Evolutionary conservation across 768 basidiomycete genomes (phyloP).

Genomic region (Phaeotremella fagi): DNA sequence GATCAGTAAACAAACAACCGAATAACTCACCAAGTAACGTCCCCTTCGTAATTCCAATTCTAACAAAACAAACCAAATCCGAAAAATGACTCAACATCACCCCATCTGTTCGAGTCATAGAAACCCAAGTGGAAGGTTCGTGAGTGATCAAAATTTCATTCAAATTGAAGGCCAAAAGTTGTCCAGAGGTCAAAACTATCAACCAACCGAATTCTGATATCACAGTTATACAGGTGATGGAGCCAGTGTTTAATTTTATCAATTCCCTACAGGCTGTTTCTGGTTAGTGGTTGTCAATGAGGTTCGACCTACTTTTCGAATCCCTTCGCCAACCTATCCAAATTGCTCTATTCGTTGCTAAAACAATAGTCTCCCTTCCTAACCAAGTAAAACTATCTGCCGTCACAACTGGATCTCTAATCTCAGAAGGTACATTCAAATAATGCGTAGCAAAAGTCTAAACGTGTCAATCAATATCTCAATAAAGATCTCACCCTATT

Average conservation of each 20-base stretch:
- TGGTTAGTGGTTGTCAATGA: not conserved
- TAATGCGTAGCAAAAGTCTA: slow-evolving; percentile 32
- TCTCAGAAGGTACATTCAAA: slow-evolving; percentile 19
- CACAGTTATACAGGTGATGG: slow-evolving; percentile 21
- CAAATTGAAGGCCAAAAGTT: slow-evolving; percentile 24
- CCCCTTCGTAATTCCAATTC: slow-evolving; percentile 34
- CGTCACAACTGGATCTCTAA: slow-evolving; percentile 19
- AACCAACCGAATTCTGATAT: slow-evolving; percentile 40
- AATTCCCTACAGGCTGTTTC: slow-evolving; percentile 30
- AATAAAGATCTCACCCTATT: slow-evolving; percentile 26
- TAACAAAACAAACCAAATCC: slow-evolving; percentile 22
- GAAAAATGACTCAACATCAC: slow-evolving; percentile 20
- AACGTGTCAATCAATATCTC: not conserved
- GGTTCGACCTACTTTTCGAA: slow-evolving; percentile 6
- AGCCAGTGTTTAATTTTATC: slow-evolving; percentile 19
- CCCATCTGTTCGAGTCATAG: slow-evolving; percentile 10
- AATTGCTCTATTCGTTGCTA: slow-evolving; percentile 23
- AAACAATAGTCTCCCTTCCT: slow-evolving; percentile 28
- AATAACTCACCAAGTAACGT: slow-evolving; percentile 26
- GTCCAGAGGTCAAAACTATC: slow-evolving; percentile 23
- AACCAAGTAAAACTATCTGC: slow-evolving; percentile 38
- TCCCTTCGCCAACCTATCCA: slow-evolving; percentile 40
- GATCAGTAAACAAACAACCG: not conserved
- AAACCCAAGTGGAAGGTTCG: slow-evolving; percentile 34
- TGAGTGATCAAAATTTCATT: slow-evolving; percentile 32